A percentile compares a stretch with the other conserved stretches of the same genome.
Conservation (phyloP, 495 filamentous ascomycete genomes). For the Penicillium canariense region DNA sequence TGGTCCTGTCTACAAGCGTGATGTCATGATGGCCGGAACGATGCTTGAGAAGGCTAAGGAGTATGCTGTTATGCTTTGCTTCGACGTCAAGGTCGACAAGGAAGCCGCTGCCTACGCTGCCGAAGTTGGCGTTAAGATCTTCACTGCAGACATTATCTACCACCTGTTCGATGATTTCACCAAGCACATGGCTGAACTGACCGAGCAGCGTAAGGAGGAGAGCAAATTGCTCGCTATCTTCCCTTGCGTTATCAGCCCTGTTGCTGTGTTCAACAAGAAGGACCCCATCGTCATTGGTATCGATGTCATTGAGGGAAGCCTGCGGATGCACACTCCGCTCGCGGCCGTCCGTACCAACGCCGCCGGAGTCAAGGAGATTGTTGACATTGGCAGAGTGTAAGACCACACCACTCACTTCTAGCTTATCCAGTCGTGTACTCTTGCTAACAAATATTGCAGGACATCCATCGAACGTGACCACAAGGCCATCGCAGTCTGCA, state of each 20-base stretch:
- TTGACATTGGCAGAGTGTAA: conserved; percentile 92
- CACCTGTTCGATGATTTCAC: conserved; percentile 97
- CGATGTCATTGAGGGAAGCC: conserved; percentile 85
- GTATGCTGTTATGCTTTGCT: conserved; percentile 98
- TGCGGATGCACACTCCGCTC: conserved; percentile 84
- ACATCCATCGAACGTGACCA: conserved; percentile 95
- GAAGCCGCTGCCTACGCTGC: conserved; percentile 90
- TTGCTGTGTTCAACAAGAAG: conserved; percentile 98
- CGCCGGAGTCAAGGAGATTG: conserved; percentile 73
- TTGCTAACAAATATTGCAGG: conserved; percentile 41
- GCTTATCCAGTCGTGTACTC: not conserved
- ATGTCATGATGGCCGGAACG: conserved; percentile 92
- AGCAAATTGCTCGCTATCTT: conserved; percentile 94
- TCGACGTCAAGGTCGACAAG: conserved; percentile 99
- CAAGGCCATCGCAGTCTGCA: conserved; percentile 86
- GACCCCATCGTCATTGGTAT: conserved; percentile 94
- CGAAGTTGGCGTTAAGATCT: conserved; percentile 95
- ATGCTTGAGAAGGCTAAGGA: conserved; percentile 98
- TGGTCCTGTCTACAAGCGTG: conserved; percentile 96
- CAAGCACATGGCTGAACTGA: conserved; percentile 81
- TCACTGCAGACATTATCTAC: conserved; percentile 98
- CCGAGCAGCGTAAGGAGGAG: conserved; percentile 92
- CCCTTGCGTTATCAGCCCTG: conserved; percentile 83
- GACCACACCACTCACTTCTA: conserved; percentile 23
- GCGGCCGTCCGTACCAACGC: conserved; percentile 78